These are phyloP conservation scores for Hygrophorus pudorinus DNA, from an alignment of 768 basidiomycete genomes.

Conservation along the genomic window DNA sequence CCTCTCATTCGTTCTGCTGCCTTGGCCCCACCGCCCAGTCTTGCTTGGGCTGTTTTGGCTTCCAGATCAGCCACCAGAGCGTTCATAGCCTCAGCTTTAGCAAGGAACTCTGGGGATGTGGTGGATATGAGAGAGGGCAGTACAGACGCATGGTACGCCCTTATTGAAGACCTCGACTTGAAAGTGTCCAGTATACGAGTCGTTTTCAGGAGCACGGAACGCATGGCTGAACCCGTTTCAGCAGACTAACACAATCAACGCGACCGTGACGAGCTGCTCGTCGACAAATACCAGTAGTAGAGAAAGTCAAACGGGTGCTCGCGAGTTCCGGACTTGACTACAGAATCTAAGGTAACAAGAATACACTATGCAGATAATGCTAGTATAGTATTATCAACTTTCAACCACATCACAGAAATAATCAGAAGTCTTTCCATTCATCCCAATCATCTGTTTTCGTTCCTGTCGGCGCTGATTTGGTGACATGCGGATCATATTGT, in stretches of 20 bases:
- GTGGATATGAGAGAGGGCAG: slow-evolving; percentile 66
- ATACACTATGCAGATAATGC: slow-evolving; percentile 7
- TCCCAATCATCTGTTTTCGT: slow-evolving; percentile 58
- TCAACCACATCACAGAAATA: slow-evolving; percentile 7
- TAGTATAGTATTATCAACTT: slow-evolving; percentile 7
- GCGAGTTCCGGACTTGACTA: too few species aligned
- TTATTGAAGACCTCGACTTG: slow-evolving; percentile 15
- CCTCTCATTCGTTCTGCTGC: slow-evolving; percentile 65
- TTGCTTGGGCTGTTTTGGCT: slow-evolving; percentile 43
- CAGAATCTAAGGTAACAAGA: slow-evolving; percentile 9
- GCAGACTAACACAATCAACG: too few species aligned
- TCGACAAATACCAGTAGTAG: too few species aligned
- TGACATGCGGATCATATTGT: slow-evolving; percentile 12
- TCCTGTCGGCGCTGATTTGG: slow-evolving; percentile 14
- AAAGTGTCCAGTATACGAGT: not conserved
- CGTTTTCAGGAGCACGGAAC: too few species aligned
- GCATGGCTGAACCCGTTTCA: slow-evolving; percentile 6
- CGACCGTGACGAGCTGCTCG: too few species aligned
- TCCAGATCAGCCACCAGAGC: slow-evolving; percentile 56
- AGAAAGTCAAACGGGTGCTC: too few species aligned
- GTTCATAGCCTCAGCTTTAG: slow-evolving; percentile 62
- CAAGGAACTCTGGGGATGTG: slow-evolving; percentile 59
- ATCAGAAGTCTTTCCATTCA: slow-evolving; percentile 76
- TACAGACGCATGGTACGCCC: slow-evolving; percentile 59
- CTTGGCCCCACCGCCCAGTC: slow-evolving; percentile 66